Conservation (phyloP, 208 protist genomes). For the Trichomonas gallinae region DNA sequence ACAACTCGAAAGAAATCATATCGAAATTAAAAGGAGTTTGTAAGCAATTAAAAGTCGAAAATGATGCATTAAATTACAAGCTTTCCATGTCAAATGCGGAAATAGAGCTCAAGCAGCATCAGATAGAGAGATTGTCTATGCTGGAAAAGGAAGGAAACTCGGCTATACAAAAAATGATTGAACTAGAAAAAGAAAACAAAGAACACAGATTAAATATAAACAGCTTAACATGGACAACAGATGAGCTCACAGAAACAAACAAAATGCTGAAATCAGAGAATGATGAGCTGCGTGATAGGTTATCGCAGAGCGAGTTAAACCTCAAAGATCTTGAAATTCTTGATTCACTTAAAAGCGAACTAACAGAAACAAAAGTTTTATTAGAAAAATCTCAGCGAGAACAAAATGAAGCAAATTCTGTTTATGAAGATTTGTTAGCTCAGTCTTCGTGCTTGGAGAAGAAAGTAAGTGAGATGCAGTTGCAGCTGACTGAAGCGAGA, state of each 20-base stretch:
- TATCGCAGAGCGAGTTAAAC: background rate
- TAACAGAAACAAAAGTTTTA: background rate
- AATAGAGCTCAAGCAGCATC: background rate
- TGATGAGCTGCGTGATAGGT: background rate
- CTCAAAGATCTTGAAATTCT: background rate
- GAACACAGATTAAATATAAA: background rate
- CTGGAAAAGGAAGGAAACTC: background rate
- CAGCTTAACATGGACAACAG: background rate
- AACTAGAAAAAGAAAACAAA: background rate
- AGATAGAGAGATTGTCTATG: background rate
- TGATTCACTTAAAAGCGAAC: background rate
- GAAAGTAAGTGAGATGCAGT: background rate
- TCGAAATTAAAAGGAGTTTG: background rate
- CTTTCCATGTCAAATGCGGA: background rate
- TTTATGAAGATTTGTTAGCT: too few species aligned
- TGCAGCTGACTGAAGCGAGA: background rate
- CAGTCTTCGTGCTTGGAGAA: background rate
- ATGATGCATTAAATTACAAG: background rate
- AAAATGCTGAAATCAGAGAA: background rate
- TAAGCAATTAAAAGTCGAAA: background rate
- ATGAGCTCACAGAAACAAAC: background rate
- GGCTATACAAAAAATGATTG: background rate
- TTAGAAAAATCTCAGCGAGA: background rate
- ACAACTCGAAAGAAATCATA: background rate
- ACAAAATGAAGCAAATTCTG: background rate